Percentiles rank a stretch among this genome's conserved stretches.
phyloP scores from a whole-genome alignment of 2,329 filamentous ascomycete genomes.

The Pseudogymnoascus sp. region DNA sequence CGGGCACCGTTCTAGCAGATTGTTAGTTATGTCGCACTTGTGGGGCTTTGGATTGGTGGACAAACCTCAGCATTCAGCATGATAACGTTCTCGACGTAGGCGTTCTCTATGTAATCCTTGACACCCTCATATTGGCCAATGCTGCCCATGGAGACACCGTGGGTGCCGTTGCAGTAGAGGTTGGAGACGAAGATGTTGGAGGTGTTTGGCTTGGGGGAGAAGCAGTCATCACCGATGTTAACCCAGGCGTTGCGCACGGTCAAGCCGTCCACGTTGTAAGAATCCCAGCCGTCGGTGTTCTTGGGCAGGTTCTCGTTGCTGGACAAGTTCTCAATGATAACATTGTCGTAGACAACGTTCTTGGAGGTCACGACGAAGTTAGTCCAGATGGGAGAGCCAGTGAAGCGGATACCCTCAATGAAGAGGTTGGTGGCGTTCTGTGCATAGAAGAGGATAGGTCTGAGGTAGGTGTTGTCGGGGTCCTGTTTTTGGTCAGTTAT shows the following conservation, averaged over 20 bases:
- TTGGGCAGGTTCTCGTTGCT: constrained; percentile 42
- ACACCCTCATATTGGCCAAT: constrained; percentile 50
- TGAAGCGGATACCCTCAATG: constrained; percentile 49
- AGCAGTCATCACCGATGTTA: constrained; percentile 52
- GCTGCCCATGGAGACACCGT: constrained; percentile 49
- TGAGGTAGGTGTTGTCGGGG: constrained; percentile 45
- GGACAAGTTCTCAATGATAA: constrained; percentile 47
- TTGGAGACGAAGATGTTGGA: constrained; percentile 50
- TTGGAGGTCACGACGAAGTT: constrained; percentile 52
- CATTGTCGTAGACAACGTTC: constrained; percentile 44
- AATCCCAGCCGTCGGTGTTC: constrained; percentile 57
- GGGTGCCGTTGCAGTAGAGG: constrained; percentile 52
- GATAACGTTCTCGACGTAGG: constrained; percentile 51
- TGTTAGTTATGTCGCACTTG: neutral
- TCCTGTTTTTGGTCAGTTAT: constrained; percentile 28
- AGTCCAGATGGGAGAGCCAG: constrained; percentile 56
- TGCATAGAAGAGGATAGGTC: constrained; percentile 52
- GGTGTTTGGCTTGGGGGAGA: constrained; percentile 52
- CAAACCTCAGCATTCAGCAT: constrained; percentile 40
- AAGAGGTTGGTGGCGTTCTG: constrained; percentile 52
- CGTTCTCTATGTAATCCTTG: constrained; percentile 47
- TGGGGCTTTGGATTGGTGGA: neutral
- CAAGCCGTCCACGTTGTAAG: constrained; percentile 46
- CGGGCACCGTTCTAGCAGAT: constrained; percentile 45
- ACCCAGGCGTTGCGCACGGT: constrained; percentile 42